Evolutionary conservation across 2,329 filamentous ascomycete genomes (phyloP).

Genomic region (Sclerotinia glacialis): DNA sequence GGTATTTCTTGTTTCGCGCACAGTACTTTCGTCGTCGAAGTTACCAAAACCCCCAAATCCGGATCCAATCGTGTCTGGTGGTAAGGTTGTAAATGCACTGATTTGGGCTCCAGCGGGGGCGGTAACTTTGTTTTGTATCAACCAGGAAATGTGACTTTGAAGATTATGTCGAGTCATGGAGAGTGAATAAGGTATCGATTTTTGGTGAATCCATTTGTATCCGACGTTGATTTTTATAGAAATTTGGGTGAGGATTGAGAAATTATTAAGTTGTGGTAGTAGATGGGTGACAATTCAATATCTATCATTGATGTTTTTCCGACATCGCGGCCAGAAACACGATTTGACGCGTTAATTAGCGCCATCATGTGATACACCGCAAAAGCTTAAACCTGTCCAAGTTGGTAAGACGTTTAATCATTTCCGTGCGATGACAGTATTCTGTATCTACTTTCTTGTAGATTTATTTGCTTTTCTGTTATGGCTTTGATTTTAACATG

Average conservation of each 20-base stretch:
- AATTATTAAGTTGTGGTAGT: not conserved
- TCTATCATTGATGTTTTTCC: not conserved
- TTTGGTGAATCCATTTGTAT: slow-evolving; percentile 32
- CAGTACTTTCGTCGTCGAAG: slow-evolving; percentile 24
- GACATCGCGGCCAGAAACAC: slow-evolving; percentile 5
- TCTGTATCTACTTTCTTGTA: not conserved
- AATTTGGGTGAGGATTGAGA: not conserved
- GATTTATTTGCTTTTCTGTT: not conserved
- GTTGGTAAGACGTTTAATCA: not conserved
- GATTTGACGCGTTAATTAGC: slow-evolving; percentile 11
- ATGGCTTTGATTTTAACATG: not conserved
- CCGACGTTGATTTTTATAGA: not conserved
- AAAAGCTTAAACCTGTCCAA: slow-evolving; percentile 3
- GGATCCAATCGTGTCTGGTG: slow-evolving; percentile 17
- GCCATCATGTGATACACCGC: slow-evolving; percentile 10
- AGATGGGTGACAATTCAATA: not conserved
- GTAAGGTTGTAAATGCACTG: slow-evolving; percentile 11
- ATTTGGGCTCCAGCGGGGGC: slow-evolving; percentile 28
- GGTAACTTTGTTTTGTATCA: slow-evolving; percentile 36
- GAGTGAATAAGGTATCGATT: slow-evolving; percentile 27
- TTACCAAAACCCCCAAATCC: slow-evolving; percentile 16
- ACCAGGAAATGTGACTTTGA: slow-evolving; percentile 39
- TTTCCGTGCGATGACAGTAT: not conserved
- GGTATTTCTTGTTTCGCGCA: slow-evolving; percentile 19
- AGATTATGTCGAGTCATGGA: slow-evolving; percentile 42